Conservation (phyloP, 208 protist species). For the Crithidia sp. region DNA sequence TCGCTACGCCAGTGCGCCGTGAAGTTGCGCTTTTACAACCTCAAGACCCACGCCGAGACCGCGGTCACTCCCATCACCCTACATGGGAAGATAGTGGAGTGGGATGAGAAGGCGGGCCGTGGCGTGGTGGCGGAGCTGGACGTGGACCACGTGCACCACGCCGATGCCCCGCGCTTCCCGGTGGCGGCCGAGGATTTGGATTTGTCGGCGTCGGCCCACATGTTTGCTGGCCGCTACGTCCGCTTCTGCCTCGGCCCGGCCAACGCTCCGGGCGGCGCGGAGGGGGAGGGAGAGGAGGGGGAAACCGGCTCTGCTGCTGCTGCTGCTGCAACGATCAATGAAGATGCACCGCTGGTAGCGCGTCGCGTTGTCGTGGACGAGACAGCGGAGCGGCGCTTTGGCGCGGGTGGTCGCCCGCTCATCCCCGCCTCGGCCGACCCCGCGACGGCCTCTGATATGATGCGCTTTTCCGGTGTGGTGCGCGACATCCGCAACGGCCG, state of each 20-base stretch:
- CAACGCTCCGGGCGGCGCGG: conserved; percentile 11
- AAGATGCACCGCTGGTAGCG: conserved; percentile 12
- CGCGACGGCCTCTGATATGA: conserved; percentile 28
- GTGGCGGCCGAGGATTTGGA: conserved; percentile 59
- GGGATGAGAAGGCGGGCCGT: conserved; percentile 46
- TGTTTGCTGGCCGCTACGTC: conserved; percentile 60
- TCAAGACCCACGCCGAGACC: conserved; percentile 39
- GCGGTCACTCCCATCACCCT: conserved; percentile 54
- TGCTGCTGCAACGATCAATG: background rate
- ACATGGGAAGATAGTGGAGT: conserved; percentile 55
- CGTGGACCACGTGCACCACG: conserved; percentile 49
- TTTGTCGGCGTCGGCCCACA: conserved; percentile 29
- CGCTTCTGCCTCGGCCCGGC: conserved; percentile 64
- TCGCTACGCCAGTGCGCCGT: background rate
- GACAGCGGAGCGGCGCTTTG: conserved; percentile 31
- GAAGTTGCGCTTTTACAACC: background rate
- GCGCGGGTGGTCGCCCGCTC: conserved; percentile 8
- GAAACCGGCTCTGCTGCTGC: background rate
- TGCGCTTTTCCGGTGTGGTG: conserved; percentile 55
- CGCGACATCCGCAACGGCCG: conserved; percentile 45
- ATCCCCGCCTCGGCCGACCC: conserved; percentile 5
- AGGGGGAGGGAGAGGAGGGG: background rate
- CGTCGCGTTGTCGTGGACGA: conserved; percentile 59
- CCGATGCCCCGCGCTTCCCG: conserved; percentile 58
- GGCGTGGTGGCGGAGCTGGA: conserved; percentile 79